Evolutionary conservation across 148 eudicot species (phyloP).

Genomic region (Silene uniflora): DNA sequence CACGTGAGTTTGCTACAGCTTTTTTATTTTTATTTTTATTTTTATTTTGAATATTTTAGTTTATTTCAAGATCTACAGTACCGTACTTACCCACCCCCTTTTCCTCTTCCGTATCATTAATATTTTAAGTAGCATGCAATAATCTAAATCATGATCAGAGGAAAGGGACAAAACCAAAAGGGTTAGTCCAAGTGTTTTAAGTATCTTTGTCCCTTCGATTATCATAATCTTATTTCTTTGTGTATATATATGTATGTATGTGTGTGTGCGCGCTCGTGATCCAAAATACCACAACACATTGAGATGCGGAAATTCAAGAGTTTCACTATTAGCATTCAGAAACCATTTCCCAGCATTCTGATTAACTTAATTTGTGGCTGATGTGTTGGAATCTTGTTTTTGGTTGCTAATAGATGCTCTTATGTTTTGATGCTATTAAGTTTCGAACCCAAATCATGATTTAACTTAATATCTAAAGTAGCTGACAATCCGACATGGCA

Average conservation of each 20-base stretch:
- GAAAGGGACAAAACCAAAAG: conserved; percentile 26
- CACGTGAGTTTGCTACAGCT: conserved; percentile 32
- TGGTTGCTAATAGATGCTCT: no score
- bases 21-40: conserved; percentile 9
- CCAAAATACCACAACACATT: conserved; percentile 11
- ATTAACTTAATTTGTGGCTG: not conserved
- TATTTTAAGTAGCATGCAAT: conserved; percentile 21
- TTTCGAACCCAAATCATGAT: not conserved
- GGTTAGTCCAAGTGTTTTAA: conserved; percentile 24
- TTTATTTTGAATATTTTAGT: not conserved
- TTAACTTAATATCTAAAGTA: no score
- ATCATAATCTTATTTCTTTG: conserved; percentile 20
- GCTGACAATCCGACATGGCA: not conserved
- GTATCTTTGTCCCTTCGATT: conserved; percentile 34
- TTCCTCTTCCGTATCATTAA: not conserved
- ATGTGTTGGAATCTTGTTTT: not conserved
- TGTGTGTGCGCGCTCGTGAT: conserved; percentile 6
- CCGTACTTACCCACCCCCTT: conserved; percentile 8
- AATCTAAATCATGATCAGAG: conserved; percentile 19
- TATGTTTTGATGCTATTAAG: not conserved
- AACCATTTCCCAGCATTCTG: not conserved
- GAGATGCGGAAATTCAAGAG: not conserved
- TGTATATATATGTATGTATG: conserved; percentile 8
- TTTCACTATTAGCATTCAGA: not conserved
- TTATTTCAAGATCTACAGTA: conserved; percentile 28